phyloP scores from a whole-genome alignment of 164 flowering plant species.

The Sedum album region DNA sequence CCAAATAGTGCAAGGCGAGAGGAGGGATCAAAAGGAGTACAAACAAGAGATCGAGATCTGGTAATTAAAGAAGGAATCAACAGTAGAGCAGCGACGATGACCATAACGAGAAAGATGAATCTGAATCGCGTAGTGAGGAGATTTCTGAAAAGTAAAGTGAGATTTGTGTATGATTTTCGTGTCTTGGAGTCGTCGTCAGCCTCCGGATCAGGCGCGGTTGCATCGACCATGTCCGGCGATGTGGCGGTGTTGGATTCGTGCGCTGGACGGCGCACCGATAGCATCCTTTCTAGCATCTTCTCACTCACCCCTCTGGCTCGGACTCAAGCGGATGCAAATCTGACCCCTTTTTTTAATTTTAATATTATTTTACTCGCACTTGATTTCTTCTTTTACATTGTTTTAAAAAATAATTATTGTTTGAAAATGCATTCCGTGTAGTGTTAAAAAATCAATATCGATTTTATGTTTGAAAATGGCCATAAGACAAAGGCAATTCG shows the following conservation, averaged over 20 bases:
- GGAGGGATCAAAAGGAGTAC: slow-evolving; percentile 39
- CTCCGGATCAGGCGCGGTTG: slow-evolving; percentile 20
- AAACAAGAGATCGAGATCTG: slow-evolving; percentile 40
- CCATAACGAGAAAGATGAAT: slow-evolving; percentile 16
- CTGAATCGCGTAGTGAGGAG: slow-evolving; percentile 31
- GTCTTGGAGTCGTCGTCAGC: slow-evolving; percentile 71
- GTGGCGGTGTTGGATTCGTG: too few species aligned
- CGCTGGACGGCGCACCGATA: slow-evolving; percentile 47
- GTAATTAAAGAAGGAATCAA: slow-evolving; percentile 25
- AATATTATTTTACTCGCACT: too few species aligned
- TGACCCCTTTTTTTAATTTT: too few species aligned
- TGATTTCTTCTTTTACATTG: too few species aligned
- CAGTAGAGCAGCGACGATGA: slow-evolving; percentile 25
- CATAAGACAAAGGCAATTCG: too few species aligned
- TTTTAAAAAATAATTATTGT: too few species aligned
- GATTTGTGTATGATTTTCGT: slow-evolving; percentile 27
- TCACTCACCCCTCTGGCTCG: too few species aligned
- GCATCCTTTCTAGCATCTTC: slow-evolving; percentile 51
- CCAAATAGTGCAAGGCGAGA: too few species aligned
- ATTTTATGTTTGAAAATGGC: too few species aligned
- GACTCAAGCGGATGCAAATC: too few species aligned
- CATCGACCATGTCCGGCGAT: slow-evolving; percentile 20
- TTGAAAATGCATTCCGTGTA: too few species aligned
- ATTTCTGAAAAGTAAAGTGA: slow-evolving; percentile 22
- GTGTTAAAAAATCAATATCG: too few species aligned